phyloP scores from a whole-genome alignment of 2,329 filamentous ascomycete species.

The Fusarium pseudograminearum region DNA sequence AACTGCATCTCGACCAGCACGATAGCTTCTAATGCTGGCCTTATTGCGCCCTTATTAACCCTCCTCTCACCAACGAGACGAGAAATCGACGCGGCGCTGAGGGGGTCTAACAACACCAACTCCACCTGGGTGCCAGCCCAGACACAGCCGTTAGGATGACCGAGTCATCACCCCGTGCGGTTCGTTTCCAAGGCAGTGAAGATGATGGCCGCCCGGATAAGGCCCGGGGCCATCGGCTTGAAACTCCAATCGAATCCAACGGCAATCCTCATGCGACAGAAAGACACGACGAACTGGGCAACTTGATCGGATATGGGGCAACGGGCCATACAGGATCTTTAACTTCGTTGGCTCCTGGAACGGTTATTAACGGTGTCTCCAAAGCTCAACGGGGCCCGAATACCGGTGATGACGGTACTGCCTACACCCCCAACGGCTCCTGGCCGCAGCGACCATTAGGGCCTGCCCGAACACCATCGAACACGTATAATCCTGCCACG shows the following conservation, averaged over 20 bases:
- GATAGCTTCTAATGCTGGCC: slow-evolving; percentile 22
- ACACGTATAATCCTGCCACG: slow-evolving; percentile 79
- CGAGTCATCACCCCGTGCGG: slow-evolving; percentile 66
- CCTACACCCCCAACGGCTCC: slow-evolving; percentile 49
- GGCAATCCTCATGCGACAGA: slow-evolving; percentile 61
- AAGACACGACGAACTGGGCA: slow-evolving; percentile 62
- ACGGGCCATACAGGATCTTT: slow-evolving; percentile 56
- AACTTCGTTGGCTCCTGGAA: slow-evolving; percentile 57
- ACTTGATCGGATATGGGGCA: slow-evolving; percentile 59
- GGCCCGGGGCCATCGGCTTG: slow-evolving; percentile 55
- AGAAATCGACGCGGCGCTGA: slow-evolving; percentile 34
- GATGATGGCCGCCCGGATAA: slow-evolving; percentile 59
- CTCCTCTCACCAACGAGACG: slow-evolving; percentile 23
- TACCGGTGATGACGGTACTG: slow-evolving; percentile 46
- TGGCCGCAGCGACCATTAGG: slow-evolving; percentile 75
- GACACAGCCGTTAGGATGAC: slow-evolving; percentile 48
- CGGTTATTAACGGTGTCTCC: slow-evolving; percentile 57
- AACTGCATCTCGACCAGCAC: slow-evolving; percentile 32
- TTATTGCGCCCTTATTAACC: slow-evolving; percentile 7
- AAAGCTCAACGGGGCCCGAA: slow-evolving; percentile 56
- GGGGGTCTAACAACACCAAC: slow-evolving; percentile 38
- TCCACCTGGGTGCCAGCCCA: slow-evolving; percentile 33
- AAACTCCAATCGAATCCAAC: slow-evolving; percentile 43
- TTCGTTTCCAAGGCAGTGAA: slow-evolving; percentile 67
- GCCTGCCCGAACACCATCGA: slow-evolving; percentile 80